phyloP scores from a whole-genome alignment of 2,329 filamentous ascomycete genomes.

The Chrysosphaeria jannelii region DNA sequence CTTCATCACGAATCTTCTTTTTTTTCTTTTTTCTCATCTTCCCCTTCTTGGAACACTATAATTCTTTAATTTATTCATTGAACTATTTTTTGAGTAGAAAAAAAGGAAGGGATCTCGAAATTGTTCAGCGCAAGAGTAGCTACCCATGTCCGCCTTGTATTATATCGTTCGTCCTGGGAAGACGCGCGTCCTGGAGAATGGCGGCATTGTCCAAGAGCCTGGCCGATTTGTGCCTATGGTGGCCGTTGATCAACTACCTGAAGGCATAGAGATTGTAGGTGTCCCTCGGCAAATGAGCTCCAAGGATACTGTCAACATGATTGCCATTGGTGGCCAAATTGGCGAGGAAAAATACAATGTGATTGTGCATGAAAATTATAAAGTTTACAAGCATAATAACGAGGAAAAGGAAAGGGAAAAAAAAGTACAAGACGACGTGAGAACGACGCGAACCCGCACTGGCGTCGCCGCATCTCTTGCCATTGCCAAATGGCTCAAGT shows the following conservation, averaged over 20 bases:
- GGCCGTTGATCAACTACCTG: slow-evolving; percentile 19
- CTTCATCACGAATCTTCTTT: no score
- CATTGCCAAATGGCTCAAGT: no score
- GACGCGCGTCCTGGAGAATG: slow-evolving; percentile 7
- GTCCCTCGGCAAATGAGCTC: slow-evolving; percentile 13
- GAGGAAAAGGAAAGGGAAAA: no score
- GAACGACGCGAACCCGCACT: no score
- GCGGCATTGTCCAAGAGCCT: slow-evolving; percentile 5
- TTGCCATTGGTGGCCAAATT: slow-evolving; percentile 9
- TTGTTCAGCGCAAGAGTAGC: no score
- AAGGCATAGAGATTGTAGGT: slow-evolving; percentile 13
- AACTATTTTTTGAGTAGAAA: not conserved
- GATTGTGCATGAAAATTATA: no score
- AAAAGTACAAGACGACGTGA: no score
- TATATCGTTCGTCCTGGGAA: slow-evolving; percentile 15
- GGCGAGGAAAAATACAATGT: slow-evolving; percentile 5
- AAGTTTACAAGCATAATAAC: no score
- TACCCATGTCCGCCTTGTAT: no score
- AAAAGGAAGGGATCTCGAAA: slow-evolving; percentile 6
- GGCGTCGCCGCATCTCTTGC: no score
- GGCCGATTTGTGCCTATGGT: slow-evolving; percentile 20
- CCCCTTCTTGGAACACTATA: not conserved
- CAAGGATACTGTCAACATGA: slow-evolving; percentile 11
- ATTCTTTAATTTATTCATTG: no score
- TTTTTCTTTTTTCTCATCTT: slow-evolving; percentile 1